A percentile compares a stretch with the other conserved stretches of the same genome.
phyloP scores from a whole-genome alignment of 2,329 filamentous ascomycete genomes.

The Monilinia vaccinii-corymbosi region DNA sequence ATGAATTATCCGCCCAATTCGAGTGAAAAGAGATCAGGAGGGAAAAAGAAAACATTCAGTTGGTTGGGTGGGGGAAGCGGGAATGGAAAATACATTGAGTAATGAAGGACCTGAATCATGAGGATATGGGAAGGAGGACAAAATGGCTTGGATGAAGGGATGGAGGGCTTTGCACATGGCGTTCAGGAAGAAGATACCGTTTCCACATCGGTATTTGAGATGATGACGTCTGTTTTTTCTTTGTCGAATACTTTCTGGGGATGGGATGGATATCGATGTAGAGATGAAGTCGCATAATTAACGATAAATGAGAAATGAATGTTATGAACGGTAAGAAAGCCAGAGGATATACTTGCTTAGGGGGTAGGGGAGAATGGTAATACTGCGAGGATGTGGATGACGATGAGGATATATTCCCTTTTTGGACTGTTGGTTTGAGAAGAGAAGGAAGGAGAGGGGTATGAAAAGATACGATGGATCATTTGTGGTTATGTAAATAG shows the following conservation, averaged over 20 bases:
- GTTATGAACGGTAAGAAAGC: neutral
- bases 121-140: neutral
- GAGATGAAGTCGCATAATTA: neutral
- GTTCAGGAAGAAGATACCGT: neutral
- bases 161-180: neutral
- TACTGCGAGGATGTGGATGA: too few species aligned
- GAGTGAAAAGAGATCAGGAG: conserved; percentile 6
- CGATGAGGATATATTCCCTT: too few species aligned
- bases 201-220: neutral
- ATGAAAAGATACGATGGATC: too few species aligned
- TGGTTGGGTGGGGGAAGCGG: conserved; percentile 7
- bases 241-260: neutral
- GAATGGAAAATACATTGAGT: conserved; percentile 8
- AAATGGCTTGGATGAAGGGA: neutral
- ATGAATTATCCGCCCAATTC: conserved; percentile 8
- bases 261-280: neutral
- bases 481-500: too few species aligned
- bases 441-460: too few species aligned
- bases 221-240: neutral
- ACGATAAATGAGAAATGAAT: neutral
- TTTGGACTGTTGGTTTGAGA: too few species aligned
- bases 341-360: too few species aligned
- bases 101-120: neutral
- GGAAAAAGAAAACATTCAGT: conserved; percentile 10
- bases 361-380: too few species aligned